These are phyloP conservation scores for Klebsormidium nitens DNA, from an alignment of 139 green algal species.

Conservation along the genomic window DNA sequence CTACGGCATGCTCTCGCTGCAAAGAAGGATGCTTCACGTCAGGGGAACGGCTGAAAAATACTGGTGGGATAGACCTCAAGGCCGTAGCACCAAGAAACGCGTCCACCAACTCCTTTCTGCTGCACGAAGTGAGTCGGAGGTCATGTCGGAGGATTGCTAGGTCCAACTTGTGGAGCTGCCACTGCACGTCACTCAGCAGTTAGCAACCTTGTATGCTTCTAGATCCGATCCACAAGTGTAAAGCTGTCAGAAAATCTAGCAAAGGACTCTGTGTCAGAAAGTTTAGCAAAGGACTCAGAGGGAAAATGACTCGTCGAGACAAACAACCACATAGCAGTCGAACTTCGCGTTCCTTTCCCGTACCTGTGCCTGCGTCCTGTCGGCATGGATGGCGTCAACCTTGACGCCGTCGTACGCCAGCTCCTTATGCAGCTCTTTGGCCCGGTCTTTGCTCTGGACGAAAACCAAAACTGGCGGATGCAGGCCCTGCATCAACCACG, in stretches of 20 bases:
- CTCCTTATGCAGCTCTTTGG: conserved; percentile 63
- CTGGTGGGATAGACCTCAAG: no score
- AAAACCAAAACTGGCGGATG: conserved; percentile 87
- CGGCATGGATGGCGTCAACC: conserved; percentile 75
- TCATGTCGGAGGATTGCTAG: background rate
- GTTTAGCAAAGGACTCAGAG: background rate
- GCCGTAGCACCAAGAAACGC: no score
- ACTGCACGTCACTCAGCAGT: no score
- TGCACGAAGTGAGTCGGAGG: no score
- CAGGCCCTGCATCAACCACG: conserved; percentile 46
- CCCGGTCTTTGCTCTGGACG: conserved; percentile 78
- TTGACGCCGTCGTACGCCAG: conserved; percentile 78
- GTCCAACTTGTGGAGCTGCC: background rate
- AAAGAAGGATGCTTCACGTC: conserved; percentile 7
- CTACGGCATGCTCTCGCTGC: conserved; percentile 42
- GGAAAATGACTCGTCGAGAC: background rate
- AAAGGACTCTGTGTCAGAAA: no score
- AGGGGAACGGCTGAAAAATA: no score
- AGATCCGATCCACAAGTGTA: no score
- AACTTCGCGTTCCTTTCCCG: background rate
- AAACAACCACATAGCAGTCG: background rate
- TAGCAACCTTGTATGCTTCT: no score
- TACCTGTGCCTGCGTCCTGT: conserved; percentile 41
- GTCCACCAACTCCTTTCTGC: no score
- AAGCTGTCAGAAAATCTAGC: no score